Base-by-base conservation (phyloP, 768 basidiomycete species). In the Hericium alpestre region DNA sequence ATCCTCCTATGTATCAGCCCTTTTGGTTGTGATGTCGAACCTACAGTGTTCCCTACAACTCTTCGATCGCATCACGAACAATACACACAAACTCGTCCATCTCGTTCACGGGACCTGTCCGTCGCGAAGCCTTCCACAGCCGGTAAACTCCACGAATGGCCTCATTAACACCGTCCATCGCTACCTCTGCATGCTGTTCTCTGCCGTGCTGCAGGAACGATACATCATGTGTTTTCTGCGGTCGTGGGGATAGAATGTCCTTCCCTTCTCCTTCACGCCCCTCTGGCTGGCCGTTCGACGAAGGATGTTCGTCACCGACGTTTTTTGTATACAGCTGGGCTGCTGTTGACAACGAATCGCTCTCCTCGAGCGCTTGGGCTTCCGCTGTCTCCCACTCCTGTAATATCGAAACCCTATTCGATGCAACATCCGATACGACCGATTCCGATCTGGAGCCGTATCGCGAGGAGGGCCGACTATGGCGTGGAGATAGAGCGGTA, bases 401-500 rank as follows among this genome's bases (percentile, higher is more conserved):
- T 38, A 16, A 39, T 3, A 16, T 22, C 13, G 43, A 9, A 2
- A 32, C 52, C 15, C 20, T 23, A 20, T 38, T 18, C 39, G 22
- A 32, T 32, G 32, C 32, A 32, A 32, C 41, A n/a, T 46, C 25
- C 18, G 43, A 41, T 3, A n/a, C 12, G 16, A 20, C 38, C 13
- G 41, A n/a, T 11, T 20, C 40, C 3, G 38, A 41, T 16, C 15
- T 23, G 23, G 54, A 54, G 22, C 40, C 43, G 13, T 20, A 37
- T 7, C 27, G 27, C 7, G 54, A 54, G 13, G 54, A 13, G 10
- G 54, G 43, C 20, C 40, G 43, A 22, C 54, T 54, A 25, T 47
- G 23, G 16, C 69, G 64, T 25, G 68, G 68, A 18, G 68, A 65
- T 40, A 70, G 56, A 4, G 60, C 57, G 22, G 68, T 51, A 13